These are phyloP conservation scores for Hypoxylon sp. DNA, from an alignment of 2,329 filamentous ascomycete species.

Conservation along the genomic window DNA sequence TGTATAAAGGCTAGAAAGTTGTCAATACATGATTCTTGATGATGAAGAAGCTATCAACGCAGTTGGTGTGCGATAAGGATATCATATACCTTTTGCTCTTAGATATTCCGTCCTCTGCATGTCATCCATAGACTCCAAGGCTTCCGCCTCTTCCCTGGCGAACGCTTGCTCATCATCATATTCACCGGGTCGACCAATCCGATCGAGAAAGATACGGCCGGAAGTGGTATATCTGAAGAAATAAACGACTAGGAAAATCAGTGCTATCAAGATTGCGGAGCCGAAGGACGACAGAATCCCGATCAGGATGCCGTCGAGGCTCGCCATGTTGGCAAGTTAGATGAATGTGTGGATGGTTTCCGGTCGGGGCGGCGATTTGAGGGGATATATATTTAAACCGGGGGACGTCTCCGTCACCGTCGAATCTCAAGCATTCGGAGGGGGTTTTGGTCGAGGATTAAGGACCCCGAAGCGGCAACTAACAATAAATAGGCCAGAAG, in stretches of 20 bases:
- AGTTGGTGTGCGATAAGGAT: not conserved
- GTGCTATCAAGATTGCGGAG: conserved; percentile 82
- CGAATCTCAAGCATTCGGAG: conserved; percentile 43
- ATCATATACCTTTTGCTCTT: conserved; percentile 82
- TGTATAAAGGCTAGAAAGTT: conserved; percentile 79
- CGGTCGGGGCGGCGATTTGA: conserved; percentile 24
- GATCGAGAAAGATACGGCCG: conserved; percentile 91
- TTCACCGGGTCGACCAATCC: conserved; percentile 91
- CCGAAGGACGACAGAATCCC: conserved; percentile 94
- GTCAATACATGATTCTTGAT: not conserved
- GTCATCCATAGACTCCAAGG: conserved; percentile 95
- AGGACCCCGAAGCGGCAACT: conserved; percentile 33
- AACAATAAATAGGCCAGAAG: conserved; percentile 17
- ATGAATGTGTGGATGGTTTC: too few species aligned
- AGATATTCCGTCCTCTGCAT: conserved; percentile 89
- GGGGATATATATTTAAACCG: conserved; percentile 26
- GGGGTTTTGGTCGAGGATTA: conserved; percentile 40
- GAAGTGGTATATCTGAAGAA: conserved; percentile 91
- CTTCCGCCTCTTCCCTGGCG: conserved; percentile 91
- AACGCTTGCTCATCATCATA: conserved; percentile 98
- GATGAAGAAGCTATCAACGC: conserved; percentile 1
- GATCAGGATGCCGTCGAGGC: conserved; percentile 82
- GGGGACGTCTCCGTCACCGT: conserved; percentile 45
- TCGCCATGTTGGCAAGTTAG: conserved; percentile 39
- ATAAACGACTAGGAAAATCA: conserved; percentile 84